Base-by-base conservation (phyloP, 2,329 filamentous ascomycete species). In the Paracorniculantispora psalliotae region DNA sequence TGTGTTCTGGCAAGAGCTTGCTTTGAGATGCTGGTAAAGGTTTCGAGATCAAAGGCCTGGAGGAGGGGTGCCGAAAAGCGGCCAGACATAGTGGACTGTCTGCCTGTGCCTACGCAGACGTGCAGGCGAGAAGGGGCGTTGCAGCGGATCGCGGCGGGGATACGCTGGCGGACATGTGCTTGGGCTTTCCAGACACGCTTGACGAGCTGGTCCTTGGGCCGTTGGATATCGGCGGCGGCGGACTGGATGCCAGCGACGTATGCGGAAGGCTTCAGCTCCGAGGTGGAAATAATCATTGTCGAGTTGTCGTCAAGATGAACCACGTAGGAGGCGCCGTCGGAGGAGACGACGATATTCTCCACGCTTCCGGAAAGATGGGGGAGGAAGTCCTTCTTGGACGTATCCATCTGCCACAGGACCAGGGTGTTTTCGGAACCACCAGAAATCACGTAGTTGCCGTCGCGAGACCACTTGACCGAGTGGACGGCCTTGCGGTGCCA, bases 391-490 rank as follows among this genome's bases (percentile, higher is more conserved):
- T 85, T 86, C 69, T 88, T 88, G 63, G 87, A 87, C 0, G 93
- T 97, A 65, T 96, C 90, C 59, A 97, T 79, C 73, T 99, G 94
- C 92, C 92, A 97, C 33, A 97, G 78, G 9, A 96, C 90, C 44
- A 99, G 79, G 21, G 91, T 89, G 8, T 91, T 92, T 74, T 99
- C 94, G 23, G 86, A 85, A 33, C 94, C 94, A 68, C 94, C 94
- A 59, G 94, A 97, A 55, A 99, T 87, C 61, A 99, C 76, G 72
- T 99, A 99, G 69, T 96, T 92, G 91, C 93, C 92, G 79, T 99
- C 94, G 65, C 81, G 80, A 15, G 94, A 97, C 90, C 92, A 97
- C 72, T 94, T 96, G 60, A 96, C 80, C 10, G 90, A 83, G 66
- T 89, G 87, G 9, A 97, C 92, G 51, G 88, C 84, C 65, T 87